Conservation (phyloP, 805 yeast species). For the Pichia pseudocactophila region DNA sequence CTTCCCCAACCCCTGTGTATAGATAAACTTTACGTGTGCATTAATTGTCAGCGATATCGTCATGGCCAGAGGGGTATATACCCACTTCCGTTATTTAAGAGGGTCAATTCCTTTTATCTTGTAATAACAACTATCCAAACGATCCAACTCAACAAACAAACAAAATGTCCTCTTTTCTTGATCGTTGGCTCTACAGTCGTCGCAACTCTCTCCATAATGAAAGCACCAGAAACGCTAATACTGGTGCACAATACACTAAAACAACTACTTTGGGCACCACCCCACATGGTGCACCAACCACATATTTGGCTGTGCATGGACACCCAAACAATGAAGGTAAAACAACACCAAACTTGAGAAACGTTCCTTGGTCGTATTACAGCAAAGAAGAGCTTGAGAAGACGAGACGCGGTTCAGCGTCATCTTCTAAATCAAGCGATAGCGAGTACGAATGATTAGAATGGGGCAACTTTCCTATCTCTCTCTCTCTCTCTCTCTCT, state of each 20-base stretch:
- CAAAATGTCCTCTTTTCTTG: conserved; percentile 27
- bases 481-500: too few relatives aligned
- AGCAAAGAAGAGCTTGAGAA: neutral
- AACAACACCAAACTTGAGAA: neutral
- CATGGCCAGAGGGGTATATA: too few relatives aligned
- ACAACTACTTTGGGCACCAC: neutral
- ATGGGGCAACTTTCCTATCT: too few relatives aligned
- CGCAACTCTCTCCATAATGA: conserved; percentile 12
- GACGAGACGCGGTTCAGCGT: conserved; percentile 2
- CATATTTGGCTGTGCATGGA: neutral
- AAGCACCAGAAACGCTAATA: conserved; percentile 16
- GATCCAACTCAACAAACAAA: neutral
- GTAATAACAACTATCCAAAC: neutral
- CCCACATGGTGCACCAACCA: neutral
- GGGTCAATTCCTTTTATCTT: too few relatives aligned
- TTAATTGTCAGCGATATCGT: too few relatives aligned
- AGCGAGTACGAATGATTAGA: neutral
- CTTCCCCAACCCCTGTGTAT: too few relatives aligned
- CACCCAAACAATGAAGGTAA: neutral
- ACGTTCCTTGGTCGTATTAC: neutral
- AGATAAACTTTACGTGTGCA: too few relatives aligned
- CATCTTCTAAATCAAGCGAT: conserved; percentile 1
- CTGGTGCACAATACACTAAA: conserved; percentile 18
- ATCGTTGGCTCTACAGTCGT: conserved; percentile 27
- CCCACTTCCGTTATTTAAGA: too few relatives aligned